Evolutionary conservation across 2,329 filamentous ascomycete genomes (phyloP).

Genomic region (Chaetomium sp.): DNA sequence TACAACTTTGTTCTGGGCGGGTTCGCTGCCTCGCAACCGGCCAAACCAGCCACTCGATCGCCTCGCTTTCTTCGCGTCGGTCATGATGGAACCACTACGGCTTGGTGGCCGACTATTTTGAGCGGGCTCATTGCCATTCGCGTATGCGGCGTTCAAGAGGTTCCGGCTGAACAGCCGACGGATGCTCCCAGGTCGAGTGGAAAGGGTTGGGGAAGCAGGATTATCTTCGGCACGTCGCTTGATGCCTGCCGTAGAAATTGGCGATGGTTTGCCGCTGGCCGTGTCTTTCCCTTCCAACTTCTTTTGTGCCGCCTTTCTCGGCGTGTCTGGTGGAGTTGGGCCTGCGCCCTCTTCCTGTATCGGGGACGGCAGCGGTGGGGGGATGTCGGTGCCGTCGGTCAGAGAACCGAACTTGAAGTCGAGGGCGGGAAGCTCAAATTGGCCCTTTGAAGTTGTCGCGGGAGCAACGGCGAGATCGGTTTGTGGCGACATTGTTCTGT

Average conservation of each 20-base stretch:
- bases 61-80: constrained; percentile 49
- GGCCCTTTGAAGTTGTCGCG: constrained; percentile 21
- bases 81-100: constrained; percentile 41
- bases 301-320: constrained; percentile 18
- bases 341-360: constrained; percentile 35
- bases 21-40: constrained; percentile 40
- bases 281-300: constrained; percentile 20
- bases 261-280: constrained; percentile 37
- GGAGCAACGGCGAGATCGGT: constrained; percentile 21
- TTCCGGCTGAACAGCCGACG: constrained; percentile 51
- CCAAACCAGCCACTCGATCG: constrained; percentile 55
- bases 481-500: constrained; percentile 25
- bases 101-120: constrained; percentile 40
- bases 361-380: constrained; percentile 51
- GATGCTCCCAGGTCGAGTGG: constrained; percentile 49
- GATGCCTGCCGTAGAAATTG: constrained; percentile 32
- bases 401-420: constrained; percentile 53
- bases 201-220: constrained; percentile 47
- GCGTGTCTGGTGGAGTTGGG: constrained; percentile 38
- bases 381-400: constrained; percentile 56
- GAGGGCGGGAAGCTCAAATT: constrained; percentile 52
- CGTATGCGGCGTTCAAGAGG: constrained; percentile 48
- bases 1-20: constrained; percentile 32
- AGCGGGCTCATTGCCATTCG: constrained; percentile 40
- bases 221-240: constrained; percentile 46